Evolutionary conservation across 306 rosid genomes (phyloP).

Genomic region (Abrus precatorius): DNA sequence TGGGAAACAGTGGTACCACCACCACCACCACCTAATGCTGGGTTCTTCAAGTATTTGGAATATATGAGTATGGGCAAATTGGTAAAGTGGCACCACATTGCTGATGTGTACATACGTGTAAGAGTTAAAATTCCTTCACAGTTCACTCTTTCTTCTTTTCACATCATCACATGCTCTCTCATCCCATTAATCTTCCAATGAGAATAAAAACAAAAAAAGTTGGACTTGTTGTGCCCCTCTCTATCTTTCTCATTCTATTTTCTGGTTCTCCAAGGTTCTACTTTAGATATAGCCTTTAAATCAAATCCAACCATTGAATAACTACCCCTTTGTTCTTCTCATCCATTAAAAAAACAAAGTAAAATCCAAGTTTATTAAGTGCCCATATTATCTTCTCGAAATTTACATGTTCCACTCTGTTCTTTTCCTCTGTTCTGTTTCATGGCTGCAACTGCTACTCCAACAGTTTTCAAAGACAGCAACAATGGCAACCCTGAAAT

Average conservation of each 20-base stretch:
- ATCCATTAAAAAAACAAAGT: background rate
- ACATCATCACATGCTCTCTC: constrained; percentile 61
- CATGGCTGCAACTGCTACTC: constrained; percentile 72
- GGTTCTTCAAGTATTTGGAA: constrained; percentile 45
- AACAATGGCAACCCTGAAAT: constrained; percentile 58
- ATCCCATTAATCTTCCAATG: constrained; percentile 51
- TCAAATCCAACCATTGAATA: constrained; percentile 55
- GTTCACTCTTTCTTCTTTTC: constrained; percentile 42
- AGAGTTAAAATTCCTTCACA: constrained; percentile 46
- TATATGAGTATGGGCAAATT: constrained; percentile 46
- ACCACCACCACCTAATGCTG: constrained; percentile 54
- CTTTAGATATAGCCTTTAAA: constrained; percentile 54
- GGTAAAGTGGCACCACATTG: constrained; percentile 41
- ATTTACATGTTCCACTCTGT: constrained; percentile 53
- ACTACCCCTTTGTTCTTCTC: constrained; percentile 50
- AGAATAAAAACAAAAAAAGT: constrained; percentile 69
- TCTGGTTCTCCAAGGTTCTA: constrained; percentile 66
- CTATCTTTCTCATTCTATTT: constrained; percentile 45
- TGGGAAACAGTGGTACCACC: constrained; percentile 69
- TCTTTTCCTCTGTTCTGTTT: constrained; percentile 50
- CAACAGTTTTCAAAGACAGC: constrained; percentile 55
- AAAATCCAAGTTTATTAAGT: background rate
- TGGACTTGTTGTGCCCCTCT: constrained; percentile 52
- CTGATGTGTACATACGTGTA: constrained; percentile 29
- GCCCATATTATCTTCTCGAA: constrained; percentile 46